Evolutionary conservation across 192 early-diverging fungal genomes (phyloP), one percentile per base, ranked within the genome.

Genomic region (Rhizoclosmatium globosum): DNA sequence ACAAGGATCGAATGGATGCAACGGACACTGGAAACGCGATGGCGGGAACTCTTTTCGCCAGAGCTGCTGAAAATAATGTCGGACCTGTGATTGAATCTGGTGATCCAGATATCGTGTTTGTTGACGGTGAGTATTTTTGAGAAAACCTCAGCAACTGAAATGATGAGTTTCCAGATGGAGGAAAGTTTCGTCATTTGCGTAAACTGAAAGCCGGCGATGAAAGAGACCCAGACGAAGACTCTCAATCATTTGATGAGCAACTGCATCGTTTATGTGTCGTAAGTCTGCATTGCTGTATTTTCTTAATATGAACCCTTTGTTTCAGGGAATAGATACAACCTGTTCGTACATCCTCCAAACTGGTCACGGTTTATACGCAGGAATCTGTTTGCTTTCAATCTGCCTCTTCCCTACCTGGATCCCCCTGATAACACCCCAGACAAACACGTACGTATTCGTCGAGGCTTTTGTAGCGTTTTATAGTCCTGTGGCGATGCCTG

Each of bases 51-150:
- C 31, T 64, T 6, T 21, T 70, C 31, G 78, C 78, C 13, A 47
- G 31, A 45, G 69, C 78, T 3, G 78, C 78, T 2, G 78, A 79
- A 65, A 66, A 48, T 39, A 44, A 46, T 23, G 47, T 71, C 4
- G 72, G 41, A 19, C 65, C 59, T 47, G 67, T 79, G 1, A 23
- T 64, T 19, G 78, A 73, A 39, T n/a, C 23, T n/a, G 77, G 77
- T 17, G 78, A 79, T 71, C 78, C 78, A 2, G 78, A 79, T 39
- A 50, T 79, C 6, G 41, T 79, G 43, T 79, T 79, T 79, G 59
- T 73, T n/a, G 78, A 79, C 13, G 78, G 78, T 79, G 23, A 31
- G 70, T 21, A 17, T 23, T 53, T 76, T 19, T 70, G 7, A 17
- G n/a, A 47, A 43, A 57, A 31, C 65, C 13, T 75, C 70, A 23